A percentile compares a stretch with the other conserved stretches of the same genome.
phyloP scores from a whole-genome alignment of 202 grass and related monocot species.

The Setaria italica region DNA sequence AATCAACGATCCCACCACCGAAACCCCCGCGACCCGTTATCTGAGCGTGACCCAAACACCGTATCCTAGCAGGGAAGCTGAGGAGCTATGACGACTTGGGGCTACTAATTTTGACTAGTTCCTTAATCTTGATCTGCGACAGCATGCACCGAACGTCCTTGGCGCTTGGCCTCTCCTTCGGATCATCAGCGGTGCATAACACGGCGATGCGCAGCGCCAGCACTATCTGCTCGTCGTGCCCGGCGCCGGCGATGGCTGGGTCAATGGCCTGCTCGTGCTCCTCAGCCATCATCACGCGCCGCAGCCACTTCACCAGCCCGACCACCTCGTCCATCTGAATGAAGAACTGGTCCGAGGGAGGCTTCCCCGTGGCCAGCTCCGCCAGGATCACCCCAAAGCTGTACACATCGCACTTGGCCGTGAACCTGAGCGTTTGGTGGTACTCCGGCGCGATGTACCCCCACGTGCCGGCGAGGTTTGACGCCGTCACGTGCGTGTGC shows the following conservation, averaged over 20 bases:
- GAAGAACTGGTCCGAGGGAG: conserved; percentile 68
- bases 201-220: conserved; percentile 63
- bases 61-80: no score
- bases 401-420: conserved; percentile 86
- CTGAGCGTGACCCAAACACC: no score
- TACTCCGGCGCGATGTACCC: conserved; percentile 90
- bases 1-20: no score
- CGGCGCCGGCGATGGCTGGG: conserved; percentile 36
- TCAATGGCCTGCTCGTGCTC: conserved; percentile 54
- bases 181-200: conserved; percentile 63
- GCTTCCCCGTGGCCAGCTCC: conserved; percentile 66
- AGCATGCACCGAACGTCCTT: conserved; percentile 72
- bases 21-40: no score
- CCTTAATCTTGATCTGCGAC: conserved; percentile 23
- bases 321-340: conserved; percentile 54
- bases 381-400: conserved; percentile 81
- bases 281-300: conserved; percentile 42
- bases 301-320: conserved; percentile 61
- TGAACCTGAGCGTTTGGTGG: conserved; percentile 63
- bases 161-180: conserved; percentile 59
- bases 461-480: conserved; percentile 57
- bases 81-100: no score
- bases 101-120: no score
- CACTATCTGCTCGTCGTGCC: conserved; percentile 63
- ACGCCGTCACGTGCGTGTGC: conserved; percentile 46